A percentile compares a stretch with the other conserved stretches of the same genome.
These are phyloP conservation scores for Erucastrum elatum DNA, from an alignment of 345 rosid species.

Conservation along the genomic window DNA sequence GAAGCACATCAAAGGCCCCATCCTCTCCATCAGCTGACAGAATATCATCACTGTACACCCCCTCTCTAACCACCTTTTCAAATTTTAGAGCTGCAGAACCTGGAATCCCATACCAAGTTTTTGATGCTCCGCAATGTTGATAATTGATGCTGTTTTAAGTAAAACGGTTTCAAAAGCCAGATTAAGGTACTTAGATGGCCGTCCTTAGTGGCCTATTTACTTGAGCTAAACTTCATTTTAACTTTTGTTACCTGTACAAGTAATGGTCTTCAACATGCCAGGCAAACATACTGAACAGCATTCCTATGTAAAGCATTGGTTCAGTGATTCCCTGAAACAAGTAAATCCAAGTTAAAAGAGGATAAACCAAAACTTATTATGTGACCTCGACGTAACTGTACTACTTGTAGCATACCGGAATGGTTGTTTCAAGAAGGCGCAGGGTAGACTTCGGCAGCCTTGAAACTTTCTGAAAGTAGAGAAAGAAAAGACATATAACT, in stretches of 20 bases:
- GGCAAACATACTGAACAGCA: conserved; percentile 98
- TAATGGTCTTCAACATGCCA: conserved; percentile 99
- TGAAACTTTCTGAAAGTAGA: conserved; percentile 71
- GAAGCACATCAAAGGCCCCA: conserved; percentile 95
- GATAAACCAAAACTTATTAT: neutral
- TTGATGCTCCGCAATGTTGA: conserved; percentile 98
- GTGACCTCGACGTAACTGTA: conserved; percentile 1
- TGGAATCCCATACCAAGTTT: conserved; percentile 99
- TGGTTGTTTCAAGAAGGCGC: conserved; percentile 82
- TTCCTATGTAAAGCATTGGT: conserved; percentile 99
- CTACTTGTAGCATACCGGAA: conserved; percentile 60
- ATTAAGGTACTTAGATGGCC: neutral
- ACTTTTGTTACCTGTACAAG: conserved; percentile 72
- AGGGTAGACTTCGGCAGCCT: conserved; percentile 78
- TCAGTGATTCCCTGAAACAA: conserved; percentile 95
- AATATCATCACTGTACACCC: conserved; percentile 81
- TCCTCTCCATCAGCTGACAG: conserved; percentile 77
- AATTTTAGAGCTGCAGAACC: conserved; percentile 89
- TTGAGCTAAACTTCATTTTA: conserved; percentile 8
- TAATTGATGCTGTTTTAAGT: conserved; percentile 75
- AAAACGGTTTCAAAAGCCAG: neutral
- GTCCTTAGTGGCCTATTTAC: neutral
- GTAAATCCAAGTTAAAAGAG: conserved; percentile 9
- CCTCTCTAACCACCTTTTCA: conserved; percentile 88
- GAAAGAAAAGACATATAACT: conserved; percentile 14